phyloP scores from a whole-genome alignment of 352 stramenopile genomes.

The Blastocystis sp. region DNA sequence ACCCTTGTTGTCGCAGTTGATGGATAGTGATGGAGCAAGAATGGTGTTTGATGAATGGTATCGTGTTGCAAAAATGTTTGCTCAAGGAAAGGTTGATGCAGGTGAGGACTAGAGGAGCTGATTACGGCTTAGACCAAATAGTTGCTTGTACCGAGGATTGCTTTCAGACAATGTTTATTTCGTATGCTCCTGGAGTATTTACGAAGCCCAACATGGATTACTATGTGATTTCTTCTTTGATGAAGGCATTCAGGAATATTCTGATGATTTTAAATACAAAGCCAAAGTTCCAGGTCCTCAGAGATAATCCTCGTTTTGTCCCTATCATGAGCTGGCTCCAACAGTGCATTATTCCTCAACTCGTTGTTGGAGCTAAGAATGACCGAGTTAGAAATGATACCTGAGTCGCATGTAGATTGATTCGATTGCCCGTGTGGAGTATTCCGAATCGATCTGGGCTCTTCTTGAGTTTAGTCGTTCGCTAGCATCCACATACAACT shows the following conservation, averaged over 20 bases:
- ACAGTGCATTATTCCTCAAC: neutral
- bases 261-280: conserved; percentile 45
- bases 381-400: neutral
- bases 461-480: conserved; percentile 26
- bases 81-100: neutral
- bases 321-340: conserved; percentile 13
- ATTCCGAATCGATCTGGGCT: conserved; percentile 19
- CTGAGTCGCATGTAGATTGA: neutral
- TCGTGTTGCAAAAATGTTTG: neutral
- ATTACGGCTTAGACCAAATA: neutral
- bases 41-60: conserved; percentile 60
- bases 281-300: conserved; percentile 50
- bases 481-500: neutral
- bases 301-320: neutral
- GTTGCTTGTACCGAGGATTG: conserved; percentile 45
- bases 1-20: neutral
- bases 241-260: conserved; percentile 54
- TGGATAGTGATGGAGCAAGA: conserved; percentile 15
- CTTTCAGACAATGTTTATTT: conserved; percentile 41
- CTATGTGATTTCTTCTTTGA: conserved; percentile 51
- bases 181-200: conserved; percentile 25
- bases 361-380: conserved; percentile 16
- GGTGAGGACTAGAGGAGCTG: neutral
- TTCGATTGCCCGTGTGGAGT: conserved; percentile 25
- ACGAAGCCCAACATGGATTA: conserved; percentile 32